Evolutionary conservation across 345 rosid genomes (phyloP).

Genomic region (Moricandia arvensis): DNA sequence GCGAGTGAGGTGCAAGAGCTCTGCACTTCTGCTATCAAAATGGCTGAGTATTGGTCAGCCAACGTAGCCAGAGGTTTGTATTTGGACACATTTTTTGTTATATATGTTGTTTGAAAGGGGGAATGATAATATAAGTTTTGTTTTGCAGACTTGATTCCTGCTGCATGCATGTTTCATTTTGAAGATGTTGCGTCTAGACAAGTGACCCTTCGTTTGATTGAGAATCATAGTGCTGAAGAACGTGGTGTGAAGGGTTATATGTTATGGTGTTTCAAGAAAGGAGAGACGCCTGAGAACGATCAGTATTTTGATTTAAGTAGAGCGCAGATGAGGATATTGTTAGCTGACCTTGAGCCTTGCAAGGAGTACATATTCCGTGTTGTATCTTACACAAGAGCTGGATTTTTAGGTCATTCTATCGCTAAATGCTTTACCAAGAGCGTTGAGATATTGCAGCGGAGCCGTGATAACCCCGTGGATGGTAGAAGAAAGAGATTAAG

Average conservation of each 20-base stretch:
- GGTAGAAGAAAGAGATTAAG: constrained; percentile 40
- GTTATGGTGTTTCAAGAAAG: constrained; percentile 86
- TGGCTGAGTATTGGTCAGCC: constrained; percentile 60
- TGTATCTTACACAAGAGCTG: constrained; percentile 38
- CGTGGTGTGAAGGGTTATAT: constrained; percentile 72
- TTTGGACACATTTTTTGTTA: background rate
- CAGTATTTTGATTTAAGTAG: constrained; percentile 59
- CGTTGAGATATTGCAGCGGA: constrained; percentile 48
- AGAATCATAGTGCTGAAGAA: constrained; percentile 46
- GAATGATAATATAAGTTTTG: constrained; percentile 6
- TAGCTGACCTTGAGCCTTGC: constrained; percentile 84
- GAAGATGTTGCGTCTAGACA: constrained; percentile 70
- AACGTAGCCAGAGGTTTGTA: constrained; percentile 54
- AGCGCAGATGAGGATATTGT: constrained; percentile 65
- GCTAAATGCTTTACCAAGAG: constrained; percentile 38
- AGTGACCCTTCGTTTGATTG: constrained; percentile 64
- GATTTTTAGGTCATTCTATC: constrained; percentile 37
- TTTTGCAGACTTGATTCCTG: constrained; percentile 34
- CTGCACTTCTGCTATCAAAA: constrained; percentile 64
- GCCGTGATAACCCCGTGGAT: constrained; percentile 34
- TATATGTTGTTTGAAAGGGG: background rate
- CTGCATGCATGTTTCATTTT: constrained; percentile 80
- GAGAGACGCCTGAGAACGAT: constrained; percentile 55
- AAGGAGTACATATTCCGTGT: constrained; percentile 57
- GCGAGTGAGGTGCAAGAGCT: constrained; percentile 75